These are phyloP conservation scores for Alternaria sp. DNA, from an alignment of 2,329 filamentous ascomycete species.

Conservation along the genomic window DNA sequence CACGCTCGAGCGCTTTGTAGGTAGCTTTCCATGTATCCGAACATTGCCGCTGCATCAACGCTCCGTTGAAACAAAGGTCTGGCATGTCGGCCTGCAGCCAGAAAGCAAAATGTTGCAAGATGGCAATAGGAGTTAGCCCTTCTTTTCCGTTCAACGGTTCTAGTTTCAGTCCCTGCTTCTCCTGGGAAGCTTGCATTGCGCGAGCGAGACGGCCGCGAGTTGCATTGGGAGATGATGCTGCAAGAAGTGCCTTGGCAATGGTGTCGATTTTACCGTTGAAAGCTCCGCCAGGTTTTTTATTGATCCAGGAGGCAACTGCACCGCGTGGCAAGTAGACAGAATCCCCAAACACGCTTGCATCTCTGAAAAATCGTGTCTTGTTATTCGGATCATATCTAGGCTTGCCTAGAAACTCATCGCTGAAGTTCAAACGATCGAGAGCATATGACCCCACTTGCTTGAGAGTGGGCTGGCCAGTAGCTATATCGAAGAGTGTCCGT, in stretches of 20 bases:
- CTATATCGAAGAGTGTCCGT: conserved; percentile 4
- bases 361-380: conserved; percentile 4
- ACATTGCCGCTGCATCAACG: conserved; percentile 2
- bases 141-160: neutral
- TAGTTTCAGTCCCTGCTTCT: neutral
- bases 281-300: neutral
- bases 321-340: conserved; percentile 8
- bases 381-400: neutral
- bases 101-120: conserved; percentile 9
- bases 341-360: conserved; percentile 10
- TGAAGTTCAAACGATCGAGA: neutral
- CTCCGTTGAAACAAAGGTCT: conserved; percentile 11
- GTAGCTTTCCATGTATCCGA: conserved; percentile 5
- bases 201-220: conserved; percentile 7
- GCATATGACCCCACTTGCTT: neutral
- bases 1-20: neutral
- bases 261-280: neutral
- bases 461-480: conserved; percentile 1
- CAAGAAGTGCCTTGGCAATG: neutral
- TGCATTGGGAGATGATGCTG: neutral
- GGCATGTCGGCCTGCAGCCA: conserved; percentile 15
- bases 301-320: neutral
- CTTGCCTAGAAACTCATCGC: neutral
- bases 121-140: neutral
- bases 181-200: neutral